Percentiles rank a stretch among this genome's conserved stretches.
phyloP scores from a whole-genome alignment of 192 early-diverging fungal species.

The Phlyctochytrium bullatum region DNA sequence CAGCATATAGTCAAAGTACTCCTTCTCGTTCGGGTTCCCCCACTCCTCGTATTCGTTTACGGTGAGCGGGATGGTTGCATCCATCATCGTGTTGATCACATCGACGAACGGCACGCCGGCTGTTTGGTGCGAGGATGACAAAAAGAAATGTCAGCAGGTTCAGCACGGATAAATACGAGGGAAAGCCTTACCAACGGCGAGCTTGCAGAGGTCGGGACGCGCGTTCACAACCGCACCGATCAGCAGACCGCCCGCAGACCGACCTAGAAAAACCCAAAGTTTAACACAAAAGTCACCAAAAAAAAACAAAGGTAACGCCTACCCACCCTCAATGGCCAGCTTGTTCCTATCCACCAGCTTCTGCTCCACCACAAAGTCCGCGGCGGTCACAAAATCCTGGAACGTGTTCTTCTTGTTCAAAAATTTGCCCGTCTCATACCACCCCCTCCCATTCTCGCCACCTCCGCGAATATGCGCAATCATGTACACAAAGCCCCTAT shows the following conservation, averaged over 20 bases:
- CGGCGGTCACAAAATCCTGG: constrained; percentile 45
- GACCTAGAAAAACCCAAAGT: constrained; percentile 12
- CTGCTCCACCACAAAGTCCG: constrained; percentile 35
- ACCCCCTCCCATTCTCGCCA: constrained; percentile 21
- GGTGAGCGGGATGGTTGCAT: constrained; percentile 42
- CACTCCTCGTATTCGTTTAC: constrained; percentile 54
- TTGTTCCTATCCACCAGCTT: constrained; percentile 27
- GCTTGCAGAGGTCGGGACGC: constrained; percentile 35
- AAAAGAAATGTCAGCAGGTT: no score
- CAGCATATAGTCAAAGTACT: constrained; percentile 51
- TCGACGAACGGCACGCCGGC: constrained; percentile 54
- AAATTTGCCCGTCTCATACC: constrained; percentile 52
- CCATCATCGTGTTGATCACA: constrained; percentile 52
- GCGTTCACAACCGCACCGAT: constrained; percentile 46
- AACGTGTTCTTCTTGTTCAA: constrained; percentile 52
- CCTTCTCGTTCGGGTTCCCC: constrained; percentile 51
- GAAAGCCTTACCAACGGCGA: no score
- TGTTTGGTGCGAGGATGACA: no score
- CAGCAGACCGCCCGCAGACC: constrained; percentile 47
- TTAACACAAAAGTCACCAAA: neutral
- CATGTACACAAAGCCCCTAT: constrained; percentile 47
- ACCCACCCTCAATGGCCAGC: constrained; percentile 44
- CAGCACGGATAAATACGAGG: no score
- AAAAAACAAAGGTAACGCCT: neutral
- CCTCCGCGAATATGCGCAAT: constrained; percentile 45